Evolutionary conservation across 2,329 filamentous ascomycete species (phyloP).

Genomic region (Aspergillus quadricinctus): DNA sequence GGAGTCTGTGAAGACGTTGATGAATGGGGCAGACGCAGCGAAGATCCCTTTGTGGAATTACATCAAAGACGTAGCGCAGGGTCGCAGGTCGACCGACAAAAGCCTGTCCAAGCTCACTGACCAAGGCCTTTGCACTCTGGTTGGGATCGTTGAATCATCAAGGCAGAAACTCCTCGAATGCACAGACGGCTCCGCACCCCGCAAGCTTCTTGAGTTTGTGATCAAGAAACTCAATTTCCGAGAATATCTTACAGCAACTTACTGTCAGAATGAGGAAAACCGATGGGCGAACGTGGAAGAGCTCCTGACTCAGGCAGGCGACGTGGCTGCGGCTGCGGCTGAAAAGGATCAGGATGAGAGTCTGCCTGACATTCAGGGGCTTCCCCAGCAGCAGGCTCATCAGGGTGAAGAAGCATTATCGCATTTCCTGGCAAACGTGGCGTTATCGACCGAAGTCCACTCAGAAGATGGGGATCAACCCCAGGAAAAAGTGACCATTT

Average conservation of each 20-base stretch:
- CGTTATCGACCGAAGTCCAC: constrained; percentile 71
- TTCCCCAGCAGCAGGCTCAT: constrained; percentile 56
- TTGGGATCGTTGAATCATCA: constrained; percentile 56
- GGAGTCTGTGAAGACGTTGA: constrained; percentile 65
- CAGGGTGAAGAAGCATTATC: constrained; percentile 61
- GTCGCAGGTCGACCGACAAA: constrained; percentile 47
- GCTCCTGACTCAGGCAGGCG: constrained; percentile 71
- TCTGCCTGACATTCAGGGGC: constrained; percentile 64
- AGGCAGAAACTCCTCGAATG: constrained; percentile 51
- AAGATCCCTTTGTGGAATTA: constrained; percentile 71
- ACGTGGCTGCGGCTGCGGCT: constrained; percentile 55
- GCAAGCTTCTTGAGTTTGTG: constrained; percentile 53
- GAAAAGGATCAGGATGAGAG: constrained; percentile 52
- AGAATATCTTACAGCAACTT: constrained; percentile 66
- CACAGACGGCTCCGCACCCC: constrained; percentile 36
- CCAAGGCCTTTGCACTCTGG: constrained; percentile 55
- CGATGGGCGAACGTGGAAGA: constrained; percentile 89
- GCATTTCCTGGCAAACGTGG: constrained; percentile 83
- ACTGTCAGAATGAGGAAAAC: constrained; percentile 69
- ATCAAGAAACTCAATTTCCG: constrained; percentile 66
- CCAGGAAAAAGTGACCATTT: constrained; percentile 70
- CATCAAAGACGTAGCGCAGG: constrained; percentile 57
- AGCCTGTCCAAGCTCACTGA: constrained; percentile 54
- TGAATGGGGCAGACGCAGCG: constrained; percentile 70
- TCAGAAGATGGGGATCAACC: constrained; percentile 52